Conservation (phyloP, 2,329 filamentous ascomycete species). For the Fusarium tupiense region DNA sequence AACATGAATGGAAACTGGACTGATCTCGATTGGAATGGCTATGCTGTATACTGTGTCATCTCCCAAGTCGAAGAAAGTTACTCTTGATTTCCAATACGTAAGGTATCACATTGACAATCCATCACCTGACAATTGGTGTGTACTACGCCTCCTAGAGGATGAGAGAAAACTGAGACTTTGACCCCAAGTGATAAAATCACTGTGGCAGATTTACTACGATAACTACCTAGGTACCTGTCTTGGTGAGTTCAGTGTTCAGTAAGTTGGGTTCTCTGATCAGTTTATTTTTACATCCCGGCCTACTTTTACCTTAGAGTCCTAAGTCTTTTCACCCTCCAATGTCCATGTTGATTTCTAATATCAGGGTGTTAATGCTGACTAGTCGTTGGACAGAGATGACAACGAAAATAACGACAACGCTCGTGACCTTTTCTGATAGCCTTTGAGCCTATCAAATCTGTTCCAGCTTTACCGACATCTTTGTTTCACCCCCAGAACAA, state of each 20-base stretch:
- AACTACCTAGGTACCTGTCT: not conserved
- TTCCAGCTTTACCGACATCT: slow-evolving; percentile 8
- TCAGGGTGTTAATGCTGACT: not conserved
- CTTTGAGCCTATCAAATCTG: slow-evolving; percentile 10
- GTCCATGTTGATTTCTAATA: not conserved
- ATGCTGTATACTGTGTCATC: slow-evolving; percentile 3
- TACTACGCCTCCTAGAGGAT: slow-evolving; percentile 3
- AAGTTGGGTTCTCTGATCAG: not conserved
- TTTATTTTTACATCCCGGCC: not conserved
- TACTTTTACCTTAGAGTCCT: not conserved
- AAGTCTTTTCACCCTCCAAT: not conserved
- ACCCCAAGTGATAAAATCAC: not conserved
- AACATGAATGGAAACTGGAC: not conserved
- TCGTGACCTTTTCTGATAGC: slow-evolving; percentile 11
- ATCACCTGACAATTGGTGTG: slow-evolving; percentile 32
- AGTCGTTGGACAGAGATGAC: not conserved
- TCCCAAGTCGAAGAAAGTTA: not conserved
- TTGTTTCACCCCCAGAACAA: slow-evolving; percentile 7
- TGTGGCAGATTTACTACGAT: not conserved
- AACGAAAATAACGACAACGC: not conserved
- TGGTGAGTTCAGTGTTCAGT: not conserved
- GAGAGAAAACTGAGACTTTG: not conserved
- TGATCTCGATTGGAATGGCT: slow-evolving; percentile 10
- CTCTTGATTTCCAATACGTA: slow-evolving; percentile 18
- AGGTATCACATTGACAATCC: slow-evolving; percentile 30